Percentiles rank a stretch among this genome's conserved stretches.
These are phyloP conservation scores for Phytophthora parvispora DNA, from an alignment of 352 stramenopile genomes.

Conservation along the genomic window DNA sequence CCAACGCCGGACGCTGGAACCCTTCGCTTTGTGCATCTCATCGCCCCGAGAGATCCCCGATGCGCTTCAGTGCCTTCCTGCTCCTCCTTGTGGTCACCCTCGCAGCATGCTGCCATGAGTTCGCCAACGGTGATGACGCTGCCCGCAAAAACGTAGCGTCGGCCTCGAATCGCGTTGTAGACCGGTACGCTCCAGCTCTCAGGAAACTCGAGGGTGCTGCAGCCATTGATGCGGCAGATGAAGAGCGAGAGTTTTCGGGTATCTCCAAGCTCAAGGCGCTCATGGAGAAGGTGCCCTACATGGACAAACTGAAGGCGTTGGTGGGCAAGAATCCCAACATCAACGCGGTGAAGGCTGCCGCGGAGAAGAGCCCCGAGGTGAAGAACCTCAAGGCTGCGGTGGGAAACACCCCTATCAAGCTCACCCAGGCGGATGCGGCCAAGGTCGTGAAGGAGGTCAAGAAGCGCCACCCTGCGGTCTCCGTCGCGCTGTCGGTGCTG, in stretches of 20 bases:
- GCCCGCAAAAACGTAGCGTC: background rate
- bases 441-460: conserved; percentile 15
- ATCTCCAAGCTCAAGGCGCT: conserved; percentile 1
- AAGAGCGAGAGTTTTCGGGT: conserved; percentile 22
- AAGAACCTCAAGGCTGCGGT: background rate
- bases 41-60: background rate
- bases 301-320: conserved; percentile 13
- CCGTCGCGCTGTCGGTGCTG: background rate
- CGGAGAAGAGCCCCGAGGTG: background rate
- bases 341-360: background rate
- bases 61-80: conserved; percentile 21
- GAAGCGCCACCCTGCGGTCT: conserved; percentile 18
- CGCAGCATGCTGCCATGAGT: conserved; percentile 1
- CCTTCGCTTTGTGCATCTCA: background rate
- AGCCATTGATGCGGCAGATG: background rate
- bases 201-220: background rate
- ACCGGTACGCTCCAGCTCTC: background rate
- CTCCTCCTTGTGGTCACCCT: conserved; percentile 12
- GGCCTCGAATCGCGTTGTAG: background rate
- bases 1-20: background rate
- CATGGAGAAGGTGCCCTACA: conserved; percentile 1
- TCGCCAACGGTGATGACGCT: conserved; percentile 2
- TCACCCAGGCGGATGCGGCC: background rate
- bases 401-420: background rate
- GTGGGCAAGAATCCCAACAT: background rate